These are phyloP conservation scores for Ganoderma sinense DNA, from an alignment of 1,284 basidiomycete genomes.

Conservation along the genomic window DNA sequence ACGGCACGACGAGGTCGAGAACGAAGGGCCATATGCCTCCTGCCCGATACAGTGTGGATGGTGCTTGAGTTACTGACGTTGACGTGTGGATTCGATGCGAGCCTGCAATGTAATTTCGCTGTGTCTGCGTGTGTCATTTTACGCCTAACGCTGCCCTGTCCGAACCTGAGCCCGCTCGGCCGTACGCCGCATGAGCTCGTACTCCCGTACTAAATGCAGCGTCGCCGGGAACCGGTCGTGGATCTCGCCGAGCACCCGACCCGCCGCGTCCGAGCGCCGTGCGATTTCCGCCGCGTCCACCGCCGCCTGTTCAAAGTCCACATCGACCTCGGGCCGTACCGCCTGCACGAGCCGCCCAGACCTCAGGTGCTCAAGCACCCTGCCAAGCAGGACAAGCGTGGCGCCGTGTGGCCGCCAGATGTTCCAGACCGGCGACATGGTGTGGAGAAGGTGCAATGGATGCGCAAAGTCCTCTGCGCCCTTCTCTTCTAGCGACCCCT, in stretches of 20 bases:
- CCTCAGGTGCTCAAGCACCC: conserved; percentile 54
- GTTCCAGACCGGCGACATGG: conserved; percentile 69
- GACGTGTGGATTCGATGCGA: conserved; percentile 14
- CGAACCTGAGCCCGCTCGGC: conserved; percentile 9
- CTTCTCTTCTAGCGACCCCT: conserved; percentile 30
- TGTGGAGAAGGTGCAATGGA: conserved; percentile 66
- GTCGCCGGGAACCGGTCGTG: conserved; percentile 58
- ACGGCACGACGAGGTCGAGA: not conserved
- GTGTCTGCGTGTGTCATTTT: conserved; percentile 19
- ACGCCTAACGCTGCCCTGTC: conserved; percentile 18
- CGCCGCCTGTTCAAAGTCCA: conserved; percentile 26
- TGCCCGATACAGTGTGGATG: conserved; percentile 15
- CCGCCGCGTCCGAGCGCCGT: conserved; percentile 43
- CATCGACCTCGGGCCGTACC: conserved; percentile 35
- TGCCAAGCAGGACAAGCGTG: conserved; percentile 54
- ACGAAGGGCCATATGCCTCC: conserved; percentile 15
- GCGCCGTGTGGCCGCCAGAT: conserved; percentile 68
- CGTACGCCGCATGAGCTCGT: conserved; percentile 33
- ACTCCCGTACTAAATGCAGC: conserved; percentile 48
- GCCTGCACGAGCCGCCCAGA: conserved; percentile 59
- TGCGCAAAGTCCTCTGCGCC: conserved; percentile 51
- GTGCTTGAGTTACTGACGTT: conserved; percentile 28
- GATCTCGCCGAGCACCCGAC: conserved; percentile 51
- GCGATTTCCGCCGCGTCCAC: conserved; percentile 37
- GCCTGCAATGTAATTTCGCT: conserved; percentile 26